Base-by-base conservation (phyloP, 225 moss, liverwort and hornwort genomes). In the Rhytidiadelphus loreus region DNA sequence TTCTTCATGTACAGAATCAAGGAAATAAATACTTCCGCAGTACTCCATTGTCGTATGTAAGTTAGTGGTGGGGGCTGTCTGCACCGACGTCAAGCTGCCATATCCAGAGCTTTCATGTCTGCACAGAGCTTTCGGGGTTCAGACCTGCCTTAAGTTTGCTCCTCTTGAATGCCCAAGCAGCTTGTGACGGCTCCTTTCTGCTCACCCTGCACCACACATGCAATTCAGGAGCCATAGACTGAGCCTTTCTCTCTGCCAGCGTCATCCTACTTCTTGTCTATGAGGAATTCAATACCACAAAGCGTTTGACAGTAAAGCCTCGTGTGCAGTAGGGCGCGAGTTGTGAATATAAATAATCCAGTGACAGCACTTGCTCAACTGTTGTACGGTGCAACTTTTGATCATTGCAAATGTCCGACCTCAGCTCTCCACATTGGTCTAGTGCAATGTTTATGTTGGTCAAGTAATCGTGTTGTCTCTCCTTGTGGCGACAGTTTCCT, bases 151-250 rank as follows among this genome's bases (percentile, higher is more conserved):
- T 46, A 35, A 64, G 63, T 82, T 82, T 33, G 77, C 88, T 83
- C 63, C 85, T 83, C 85, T 87, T 93, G 88, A 92, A 90, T 92
- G 87, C 85, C 44, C 60, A 62, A 89, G 88, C 75, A 30, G 77
- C 84, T 88, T 87, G 91, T 92, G 93, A 92, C 91, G 93, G 90
- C 93, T 93, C 86, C 58, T 53, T 66, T 65, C 58, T 87, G 89
- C 75, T 81, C 80, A 43, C 62, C 72, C 90, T 84, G 86, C 81
- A 71, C 39, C 91, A 86, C 87, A 46, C 59, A 82, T 81, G 86
- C 85, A 92, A 71, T 75, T 85, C 88, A 85, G 66, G 83, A 69
- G 57, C 43, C 48, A 58, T 59, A 48, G 16, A 83, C 52, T 65
- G n/a, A 82, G 81, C 52, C 76, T 62, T 41, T 41, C 53, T 75